phyloP scores from a whole-genome alignment of 257 asterid genomes.

The Petrea volubilis region DNA sequence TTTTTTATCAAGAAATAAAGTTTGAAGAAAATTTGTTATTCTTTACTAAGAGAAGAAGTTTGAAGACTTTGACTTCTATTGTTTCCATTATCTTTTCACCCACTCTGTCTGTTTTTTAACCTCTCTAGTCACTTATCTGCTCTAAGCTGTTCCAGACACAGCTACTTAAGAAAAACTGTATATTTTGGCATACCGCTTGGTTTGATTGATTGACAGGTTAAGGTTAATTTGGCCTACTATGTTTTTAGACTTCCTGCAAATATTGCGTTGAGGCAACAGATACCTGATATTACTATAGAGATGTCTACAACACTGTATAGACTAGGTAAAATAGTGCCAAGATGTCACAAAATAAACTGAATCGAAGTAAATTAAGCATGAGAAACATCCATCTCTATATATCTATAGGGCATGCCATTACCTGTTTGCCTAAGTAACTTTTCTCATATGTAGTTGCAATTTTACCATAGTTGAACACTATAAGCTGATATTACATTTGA shows the following conservation, averaged over 20 bases:
- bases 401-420: background rate
- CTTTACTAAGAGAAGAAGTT: background rate
- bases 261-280: background rate
- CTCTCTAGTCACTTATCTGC: background rate
- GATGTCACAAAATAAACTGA: background rate
- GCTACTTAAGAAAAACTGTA: background rate
- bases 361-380: background rate
- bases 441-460: background rate
- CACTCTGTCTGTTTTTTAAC: background rate
- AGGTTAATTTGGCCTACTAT: slow-evolving; percentile 15
- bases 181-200: slow-evolving; percentile 5
- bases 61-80: background rate
- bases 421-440: background rate
- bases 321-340: background rate
- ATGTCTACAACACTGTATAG: background rate
- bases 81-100: background rate
- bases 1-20: no score
- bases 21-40: no score
- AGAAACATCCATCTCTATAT: background rate
- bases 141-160: background rate
- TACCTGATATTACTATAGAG: background rate
- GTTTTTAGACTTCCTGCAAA: background rate
- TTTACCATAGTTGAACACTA: background rate
- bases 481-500: background rate
- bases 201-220: background rate